These are phyloP conservation scores for Pseudogymnoascus verrucosus DNA, from an alignment of 2,329 filamentous ascomycete species.

Conservation along the genomic window DNA sequence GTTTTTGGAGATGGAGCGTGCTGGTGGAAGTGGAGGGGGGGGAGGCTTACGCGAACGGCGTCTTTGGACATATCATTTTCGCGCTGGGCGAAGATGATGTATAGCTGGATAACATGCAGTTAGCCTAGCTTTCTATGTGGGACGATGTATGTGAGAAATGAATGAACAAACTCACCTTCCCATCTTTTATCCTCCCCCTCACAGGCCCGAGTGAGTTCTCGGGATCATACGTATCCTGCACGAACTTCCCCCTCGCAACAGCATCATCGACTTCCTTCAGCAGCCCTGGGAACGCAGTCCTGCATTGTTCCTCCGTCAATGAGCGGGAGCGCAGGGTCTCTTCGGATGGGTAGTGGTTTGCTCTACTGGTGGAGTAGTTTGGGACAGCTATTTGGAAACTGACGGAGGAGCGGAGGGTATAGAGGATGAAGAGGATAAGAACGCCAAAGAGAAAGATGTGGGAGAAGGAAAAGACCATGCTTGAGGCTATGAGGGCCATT, in stretches of 20 bases:
- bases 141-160: background rate
- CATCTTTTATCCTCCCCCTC: conserved; percentile 36
- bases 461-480: background rate
- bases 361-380: background rate
- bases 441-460: background rate
- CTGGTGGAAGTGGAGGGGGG: background rate
- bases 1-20: conserved; percentile 16
- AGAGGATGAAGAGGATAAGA: background rate
- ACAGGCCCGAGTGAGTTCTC: conserved; percentile 33
- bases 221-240: conserved; percentile 28
- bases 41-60: conserved; percentile 33
- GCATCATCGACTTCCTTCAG: conserved; percentile 39
- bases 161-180: conserved; percentile 28
- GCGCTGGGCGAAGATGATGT: conserved; percentile 36
- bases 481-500: background rate
- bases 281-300: conserved; percentile 37
- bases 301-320: conserved; percentile 37
- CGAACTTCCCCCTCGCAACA: conserved; percentile 38
- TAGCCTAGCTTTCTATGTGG: background rate
- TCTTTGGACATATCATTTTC: conserved; percentile 31
- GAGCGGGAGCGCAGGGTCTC: background rate
- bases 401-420: background rate
- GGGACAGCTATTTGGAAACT: background rate
- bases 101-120: conserved; percentile 28
- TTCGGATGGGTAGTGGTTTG: background rate